Conservation (phyloP, 2,329 filamentous ascomycete genomes). For the Apiospora sp. region DNA sequence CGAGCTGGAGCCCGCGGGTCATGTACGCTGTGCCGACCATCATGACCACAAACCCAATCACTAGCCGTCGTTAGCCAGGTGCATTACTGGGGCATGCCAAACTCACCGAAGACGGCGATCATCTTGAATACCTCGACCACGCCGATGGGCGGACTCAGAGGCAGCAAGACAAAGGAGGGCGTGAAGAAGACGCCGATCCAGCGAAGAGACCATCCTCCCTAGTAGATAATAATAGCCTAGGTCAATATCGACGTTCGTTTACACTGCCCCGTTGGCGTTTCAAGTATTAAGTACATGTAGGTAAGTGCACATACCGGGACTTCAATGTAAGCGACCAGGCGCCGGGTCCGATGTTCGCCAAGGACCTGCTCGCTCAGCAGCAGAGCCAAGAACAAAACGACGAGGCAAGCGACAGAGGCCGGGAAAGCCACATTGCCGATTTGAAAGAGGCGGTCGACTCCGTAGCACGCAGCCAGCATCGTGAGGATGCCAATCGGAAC, state of each 20-base stretch:
- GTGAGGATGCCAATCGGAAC: background rate
- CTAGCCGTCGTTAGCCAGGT: constrained; percentile 41
- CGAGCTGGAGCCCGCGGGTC: constrained; percentile 59
- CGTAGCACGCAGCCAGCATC: constrained; percentile 13
- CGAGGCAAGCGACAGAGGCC: constrained; percentile 20
- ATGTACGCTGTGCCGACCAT: constrained; percentile 62
- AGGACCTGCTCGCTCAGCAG: constrained; percentile 4
- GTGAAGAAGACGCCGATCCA: constrained; percentile 69
- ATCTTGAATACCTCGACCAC: constrained; percentile 65
- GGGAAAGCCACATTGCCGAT: constrained; percentile 1
- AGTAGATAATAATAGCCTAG: constrained; percentile 28
- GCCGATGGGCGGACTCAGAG: constrained; percentile 62
- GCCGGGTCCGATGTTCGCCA: constrained; percentile 18
- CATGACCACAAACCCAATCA: constrained; percentile 62
- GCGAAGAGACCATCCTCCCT: constrained; percentile 64
- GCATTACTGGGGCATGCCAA: background rate
- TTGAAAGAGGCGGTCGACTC: constrained; percentile 11
- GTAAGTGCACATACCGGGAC: constrained; percentile 53
- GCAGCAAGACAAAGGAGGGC: constrained; percentile 65
- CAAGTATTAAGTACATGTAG: too few relatives aligned
- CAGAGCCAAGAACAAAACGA: constrained; percentile 12
- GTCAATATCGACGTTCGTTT: background rate
- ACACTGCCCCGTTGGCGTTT: background rate
- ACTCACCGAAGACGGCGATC: constrained; percentile 64
- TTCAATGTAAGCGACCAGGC: constrained; percentile 49